These are phyloP conservation scores for Bisporella sp. DNA, from an alignment of 2,329 filamentous ascomycete species.

Conservation along the genomic window DNA sequence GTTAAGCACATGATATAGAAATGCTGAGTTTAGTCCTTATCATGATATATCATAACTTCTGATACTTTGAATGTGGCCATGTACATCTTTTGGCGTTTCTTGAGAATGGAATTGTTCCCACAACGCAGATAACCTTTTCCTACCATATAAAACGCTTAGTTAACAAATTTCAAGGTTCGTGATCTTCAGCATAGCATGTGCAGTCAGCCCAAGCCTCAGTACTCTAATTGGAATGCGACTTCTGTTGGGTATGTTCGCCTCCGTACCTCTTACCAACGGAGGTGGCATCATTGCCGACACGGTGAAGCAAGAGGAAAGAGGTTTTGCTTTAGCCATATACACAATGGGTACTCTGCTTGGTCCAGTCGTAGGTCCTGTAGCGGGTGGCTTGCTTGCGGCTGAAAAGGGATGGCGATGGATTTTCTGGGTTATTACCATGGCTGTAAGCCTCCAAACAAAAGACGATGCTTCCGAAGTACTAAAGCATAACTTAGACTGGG, in stretches of 20 bases:
- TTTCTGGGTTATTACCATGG: constrained; percentile 23
- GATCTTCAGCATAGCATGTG: constrained; percentile 45
- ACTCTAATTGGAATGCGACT: constrained; percentile 52
- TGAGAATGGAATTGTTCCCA: too few relatives aligned
- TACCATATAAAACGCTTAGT: too few relatives aligned
- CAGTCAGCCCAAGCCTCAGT: constrained; percentile 38
- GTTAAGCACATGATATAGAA: too few relatives aligned
- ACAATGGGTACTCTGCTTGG: constrained; percentile 20
- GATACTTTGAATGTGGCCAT: too few relatives aligned
- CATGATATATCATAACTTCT: too few relatives aligned
- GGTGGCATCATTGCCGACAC: constrained; percentile 8
- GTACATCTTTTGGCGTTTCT: too few relatives aligned
- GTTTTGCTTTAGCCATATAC: constrained; percentile 5
- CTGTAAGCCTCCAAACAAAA: background rate
- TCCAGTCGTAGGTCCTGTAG: constrained; percentile 25
- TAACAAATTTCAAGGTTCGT: constrained; percentile 29
- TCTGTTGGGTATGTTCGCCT: constrained; percentile 51
- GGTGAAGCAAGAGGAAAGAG: constrained; percentile 2
- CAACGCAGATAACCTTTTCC: too few relatives aligned
- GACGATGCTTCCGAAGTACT: background rate
- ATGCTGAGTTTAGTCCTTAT: too few relatives aligned
- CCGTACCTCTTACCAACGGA: constrained; percentile 43
- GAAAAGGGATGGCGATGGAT: constrained; percentile 30
- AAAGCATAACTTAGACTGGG: background rate
- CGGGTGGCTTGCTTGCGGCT: constrained; percentile 27